phyloP scores from a whole-genome alignment of 2,329 filamentous ascomycete genomes.

The Teratosphaeria destructans region DNA sequence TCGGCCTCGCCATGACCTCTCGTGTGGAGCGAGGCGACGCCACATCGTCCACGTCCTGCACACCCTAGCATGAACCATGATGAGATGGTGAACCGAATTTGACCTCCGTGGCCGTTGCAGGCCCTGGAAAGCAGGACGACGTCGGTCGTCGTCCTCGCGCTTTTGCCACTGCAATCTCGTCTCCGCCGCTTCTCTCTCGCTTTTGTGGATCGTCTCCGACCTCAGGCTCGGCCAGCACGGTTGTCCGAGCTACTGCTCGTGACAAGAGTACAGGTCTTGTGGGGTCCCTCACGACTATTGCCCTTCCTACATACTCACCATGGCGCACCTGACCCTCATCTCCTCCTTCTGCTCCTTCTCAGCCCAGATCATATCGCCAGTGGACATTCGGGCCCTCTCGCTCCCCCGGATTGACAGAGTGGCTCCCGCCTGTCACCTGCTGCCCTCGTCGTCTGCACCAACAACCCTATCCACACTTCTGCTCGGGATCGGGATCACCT shows the following conservation, averaged over 20 bases:
- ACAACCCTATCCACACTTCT: background rate
- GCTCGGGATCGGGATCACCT: background rate
- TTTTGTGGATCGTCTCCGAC: background rate
- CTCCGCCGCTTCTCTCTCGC: background rate
- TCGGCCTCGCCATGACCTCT: background rate
- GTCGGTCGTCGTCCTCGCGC: background rate
- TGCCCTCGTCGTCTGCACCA: background rate
- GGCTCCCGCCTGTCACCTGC: background rate
- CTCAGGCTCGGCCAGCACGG: background rate
- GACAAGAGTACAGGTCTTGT: background rate
- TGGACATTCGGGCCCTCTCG: background rate
- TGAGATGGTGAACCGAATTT: background rate
- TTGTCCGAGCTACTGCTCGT: background rate
- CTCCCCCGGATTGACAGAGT: background rate
- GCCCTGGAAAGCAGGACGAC: background rate
- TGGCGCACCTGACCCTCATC: background rate
- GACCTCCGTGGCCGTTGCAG: background rate
- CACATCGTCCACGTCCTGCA: background rate
- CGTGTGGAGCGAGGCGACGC: background rate
- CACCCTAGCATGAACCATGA: background rate
- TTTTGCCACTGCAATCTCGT: conserved; percentile 1
- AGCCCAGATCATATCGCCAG: background rate
- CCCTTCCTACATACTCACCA: background rate
- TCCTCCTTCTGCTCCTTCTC: background rate
- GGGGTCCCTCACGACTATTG: background rate